These are phyloP conservation scores for Aspergillus sp. DNA, from an alignment of 2,329 filamentous ascomycete genomes.

Conservation along the genomic window DNA sequence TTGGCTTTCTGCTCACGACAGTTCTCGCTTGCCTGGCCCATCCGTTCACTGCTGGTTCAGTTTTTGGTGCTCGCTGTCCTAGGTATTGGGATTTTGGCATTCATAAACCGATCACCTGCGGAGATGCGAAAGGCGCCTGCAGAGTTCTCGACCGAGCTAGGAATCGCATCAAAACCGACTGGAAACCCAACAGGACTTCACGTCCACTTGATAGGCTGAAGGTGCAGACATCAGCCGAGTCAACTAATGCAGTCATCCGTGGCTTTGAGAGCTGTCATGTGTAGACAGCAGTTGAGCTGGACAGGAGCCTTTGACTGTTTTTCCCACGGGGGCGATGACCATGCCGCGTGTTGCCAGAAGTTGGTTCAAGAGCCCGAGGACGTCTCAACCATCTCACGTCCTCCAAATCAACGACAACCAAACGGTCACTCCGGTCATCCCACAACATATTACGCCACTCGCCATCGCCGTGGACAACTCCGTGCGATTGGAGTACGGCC, in stretches of 20 bases:
- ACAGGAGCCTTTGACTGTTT: not conserved
- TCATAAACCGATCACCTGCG: slow-evolving; percentile 11
- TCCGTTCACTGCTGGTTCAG: slow-evolving; percentile 22
- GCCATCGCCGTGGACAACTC: slow-evolving; percentile 13
- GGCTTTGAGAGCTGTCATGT: not conserved
- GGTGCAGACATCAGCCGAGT: no score
- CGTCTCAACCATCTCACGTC: slow-evolving; percentile 14
- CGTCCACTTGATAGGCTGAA: no score
- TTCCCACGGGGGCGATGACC: not conserved
- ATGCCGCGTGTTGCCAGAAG: slow-evolving; percentile 7
- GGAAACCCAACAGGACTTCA: slow-evolving; percentile 3
- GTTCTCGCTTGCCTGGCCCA: slow-evolving; percentile 36
- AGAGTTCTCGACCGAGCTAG: slow-evolving; percentile 8
- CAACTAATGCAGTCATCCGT: no score
- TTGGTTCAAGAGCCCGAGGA: slow-evolving; percentile 9
- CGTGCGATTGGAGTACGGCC: slow-evolving; percentile 1
- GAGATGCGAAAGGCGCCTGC: slow-evolving; percentile 5
- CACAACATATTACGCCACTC: slow-evolving; percentile 20
- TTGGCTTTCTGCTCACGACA: slow-evolving; percentile 41
- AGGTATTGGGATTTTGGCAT: slow-evolving; percentile 26
- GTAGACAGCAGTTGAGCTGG: not conserved
- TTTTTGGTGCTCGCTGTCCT: slow-evolving; percentile 15
- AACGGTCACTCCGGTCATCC: slow-evolving; percentile 8
- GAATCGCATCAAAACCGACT: slow-evolving; percentile 9
- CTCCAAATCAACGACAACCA: slow-evolving; percentile 22